Evolutionary conservation across 768 basidiomycete genomes (phyloP), one percentile per base, ranked within the genome.

Genomic region (Candolleomyces eurysporus): DNA sequence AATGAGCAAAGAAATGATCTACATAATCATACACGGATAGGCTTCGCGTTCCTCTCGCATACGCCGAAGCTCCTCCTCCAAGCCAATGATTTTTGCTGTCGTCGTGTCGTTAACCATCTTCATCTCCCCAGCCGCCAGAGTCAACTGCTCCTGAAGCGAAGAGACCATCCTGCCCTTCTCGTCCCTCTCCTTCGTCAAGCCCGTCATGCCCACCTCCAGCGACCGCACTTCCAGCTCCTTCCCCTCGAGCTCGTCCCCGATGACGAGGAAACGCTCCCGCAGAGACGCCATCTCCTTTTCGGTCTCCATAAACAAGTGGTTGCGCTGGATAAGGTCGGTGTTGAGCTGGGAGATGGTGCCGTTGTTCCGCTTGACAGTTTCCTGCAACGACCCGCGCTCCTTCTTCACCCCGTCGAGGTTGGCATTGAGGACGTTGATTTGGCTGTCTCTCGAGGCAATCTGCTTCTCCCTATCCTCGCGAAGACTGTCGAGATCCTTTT

Each of bases 11-110:
- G 11, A 21, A 31, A 30, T 14, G 32, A 14, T 42, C 54, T 56
- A 56, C 54, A 56, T 56, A 56, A 56, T 56, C 40, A 19, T 36
- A 21, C 54, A 56, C 4, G 39, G 4, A 56, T 19, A 19, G n/a
- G 39, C 31, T 5, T 56, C 40, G 7, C 40, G 54, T 36, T 56
- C 54, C 40, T 56, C 54, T 11, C 39, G 36, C 54, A 56, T 40
- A n/a, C 54, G 54, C 4, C 54, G 54, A 56, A 56, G 54, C 21
- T 56, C 54, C 54, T 56, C 54, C 40, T 56, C 54, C 54, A 56
- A 16, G 17, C 54, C 54, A 5, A 22, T 26, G 19, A 43, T 43
- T 39, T 56, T 56, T 21, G 54, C 54, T 39, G 54, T 42, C 14
- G 54, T 22, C 16, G 40, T 43, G 21, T 56, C 54, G 19, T 39